Conservation (phyloP, 129 eudicot genomes). For the Ambrosia trifida region DNA sequence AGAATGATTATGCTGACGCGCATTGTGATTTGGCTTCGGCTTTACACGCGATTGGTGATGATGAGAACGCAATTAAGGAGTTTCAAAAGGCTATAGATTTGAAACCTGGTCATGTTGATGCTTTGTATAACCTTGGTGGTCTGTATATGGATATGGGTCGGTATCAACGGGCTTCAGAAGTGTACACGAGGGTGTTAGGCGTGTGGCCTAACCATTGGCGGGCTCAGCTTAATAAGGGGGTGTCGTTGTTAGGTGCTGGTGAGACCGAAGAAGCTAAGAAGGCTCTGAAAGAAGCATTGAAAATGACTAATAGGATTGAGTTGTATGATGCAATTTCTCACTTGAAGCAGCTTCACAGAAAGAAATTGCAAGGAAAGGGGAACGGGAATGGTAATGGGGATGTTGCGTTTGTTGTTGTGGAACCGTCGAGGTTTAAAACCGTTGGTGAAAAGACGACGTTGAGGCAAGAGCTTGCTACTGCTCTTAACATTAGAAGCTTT, state of each 20-base stretch:
- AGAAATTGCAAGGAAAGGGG: constrained; percentile 64
- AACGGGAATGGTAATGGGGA: constrained; percentile 59
- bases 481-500: constrained; percentile 74
- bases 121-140: constrained; percentile 93
- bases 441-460: constrained; percentile 74
- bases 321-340: constrained; percentile 87
- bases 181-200: constrained; percentile 89
- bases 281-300: constrained; percentile 88
- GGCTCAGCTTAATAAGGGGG: constrained; percentile 92
- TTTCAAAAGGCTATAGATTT: constrained; percentile 96
- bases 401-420: constrained; percentile 63
- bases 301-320: constrained; percentile 96
- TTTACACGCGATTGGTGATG: constrained; percentile 90
- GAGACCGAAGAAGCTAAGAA: constrained; percentile 96
- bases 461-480: constrained; percentile 74
- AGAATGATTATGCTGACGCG: constrained; percentile 92
- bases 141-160: constrained; percentile 97
- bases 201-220: constrained; percentile 98
- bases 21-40: constrained; percentile 99
- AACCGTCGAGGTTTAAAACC: constrained; percentile 68
- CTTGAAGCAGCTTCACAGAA: constrained; percentile 90
- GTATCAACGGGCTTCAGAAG: constrained; percentile 97
- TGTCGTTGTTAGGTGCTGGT: constrained; percentile 93
- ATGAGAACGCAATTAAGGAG: constrained; percentile 91
- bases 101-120: constrained; percentile 97